Percentiles rank a stretch among this genome's conserved stretches.
These are phyloP conservation scores for Trichothecium sympodiale DNA, from an alignment of 2,329 filamentous ascomycete species.

Conservation along the genomic window DNA sequence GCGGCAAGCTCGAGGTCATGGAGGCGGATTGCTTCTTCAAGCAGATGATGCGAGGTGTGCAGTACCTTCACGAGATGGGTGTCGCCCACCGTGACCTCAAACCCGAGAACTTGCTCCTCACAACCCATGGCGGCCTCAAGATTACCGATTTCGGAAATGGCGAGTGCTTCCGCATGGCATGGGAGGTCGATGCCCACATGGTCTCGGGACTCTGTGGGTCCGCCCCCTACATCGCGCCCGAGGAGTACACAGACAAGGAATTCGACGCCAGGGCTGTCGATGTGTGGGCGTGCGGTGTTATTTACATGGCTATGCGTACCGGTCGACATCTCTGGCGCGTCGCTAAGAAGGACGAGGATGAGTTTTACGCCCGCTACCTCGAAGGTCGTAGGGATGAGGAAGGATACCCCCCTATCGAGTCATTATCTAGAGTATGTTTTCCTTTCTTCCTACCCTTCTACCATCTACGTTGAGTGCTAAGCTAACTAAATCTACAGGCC, in stretches of 20 bases:
- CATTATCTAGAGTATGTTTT: constrained; percentile 19
- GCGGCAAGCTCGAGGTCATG: constrained; percentile 79
- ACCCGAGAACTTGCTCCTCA: constrained; percentile 90
- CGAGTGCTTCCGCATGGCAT: constrained; percentile 98
- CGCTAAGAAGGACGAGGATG: constrained; percentile 94
- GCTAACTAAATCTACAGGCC: constrained; percentile 45
- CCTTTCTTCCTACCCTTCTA: neutral
- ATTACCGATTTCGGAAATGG: constrained; percentile 99
- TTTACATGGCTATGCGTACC: constrained; percentile 99
- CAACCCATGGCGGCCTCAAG: constrained; percentile 83
- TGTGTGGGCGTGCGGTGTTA: constrained; percentile 95
- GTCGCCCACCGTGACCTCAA: constrained; percentile 95
- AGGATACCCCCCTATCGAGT: constrained; percentile 94
- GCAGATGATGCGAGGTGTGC: constrained; percentile 96
- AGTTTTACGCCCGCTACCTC: constrained; percentile 91
- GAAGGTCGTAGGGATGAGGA: constrained; percentile 88
- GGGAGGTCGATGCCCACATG: constrained; percentile 98
- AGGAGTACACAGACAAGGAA: constrained; percentile 90
- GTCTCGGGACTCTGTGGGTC: constrained; percentile 93
- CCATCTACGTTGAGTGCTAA: constrained; percentile 1
- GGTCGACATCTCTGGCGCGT: constrained; percentile 92
- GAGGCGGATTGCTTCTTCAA: constrained; percentile 99
- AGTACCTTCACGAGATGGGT: constrained; percentile 99
- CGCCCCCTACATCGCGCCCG: constrained; percentile 92
- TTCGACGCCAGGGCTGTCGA: constrained; percentile 97